A percentile compares a stretch with the other conserved stretches of the same genome.
Conservation (phyloP, 139 green algal species). For the Limnomonas spitsbergensis region DNA sequence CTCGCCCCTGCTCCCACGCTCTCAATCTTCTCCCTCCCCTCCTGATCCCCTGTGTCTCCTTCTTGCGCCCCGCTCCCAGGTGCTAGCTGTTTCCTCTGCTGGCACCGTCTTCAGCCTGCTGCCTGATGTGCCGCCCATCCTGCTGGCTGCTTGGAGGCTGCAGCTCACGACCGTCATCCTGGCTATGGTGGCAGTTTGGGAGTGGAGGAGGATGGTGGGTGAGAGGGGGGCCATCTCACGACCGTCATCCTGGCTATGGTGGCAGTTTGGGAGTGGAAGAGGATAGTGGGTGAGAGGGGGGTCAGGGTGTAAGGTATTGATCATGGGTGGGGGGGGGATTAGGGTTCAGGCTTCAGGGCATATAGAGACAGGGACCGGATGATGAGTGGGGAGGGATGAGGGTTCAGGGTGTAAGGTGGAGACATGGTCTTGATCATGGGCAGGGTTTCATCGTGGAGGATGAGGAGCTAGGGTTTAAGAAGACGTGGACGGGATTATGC, state of each 20-base stretch:
- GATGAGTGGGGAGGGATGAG: too few relatives aligned
- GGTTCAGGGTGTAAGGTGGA: too few relatives aligned
- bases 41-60: too few relatives aligned
- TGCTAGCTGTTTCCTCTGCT: conserved; percentile 58
- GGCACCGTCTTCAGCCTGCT: conserved; percentile 61
- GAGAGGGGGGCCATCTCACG: neutral
- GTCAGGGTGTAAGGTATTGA: neutral
- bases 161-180: conserved; percentile 60
- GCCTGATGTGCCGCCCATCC: conserved; percentile 60
- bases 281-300: conserved; percentile 18
- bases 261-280: conserved; percentile 40
- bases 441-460: too few relatives aligned
- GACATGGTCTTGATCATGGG: too few relatives aligned
- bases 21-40: neutral
- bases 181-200: conserved; percentile 27
- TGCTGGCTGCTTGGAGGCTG: conserved; percentile 68
- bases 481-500: too few relatives aligned
- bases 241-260: neutral
- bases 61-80: conserved; percentile 21
- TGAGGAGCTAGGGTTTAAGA: too few relatives aligned
- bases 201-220: conserved; percentile 44
- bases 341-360: neutral
- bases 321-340: conserved; percentile 9
- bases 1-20: neutral
- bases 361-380: neutral